Evolutionary conservation across 2,329 filamentous ascomycete genomes (phyloP).

Genomic region (Metarhizium anisopliae): DNA sequence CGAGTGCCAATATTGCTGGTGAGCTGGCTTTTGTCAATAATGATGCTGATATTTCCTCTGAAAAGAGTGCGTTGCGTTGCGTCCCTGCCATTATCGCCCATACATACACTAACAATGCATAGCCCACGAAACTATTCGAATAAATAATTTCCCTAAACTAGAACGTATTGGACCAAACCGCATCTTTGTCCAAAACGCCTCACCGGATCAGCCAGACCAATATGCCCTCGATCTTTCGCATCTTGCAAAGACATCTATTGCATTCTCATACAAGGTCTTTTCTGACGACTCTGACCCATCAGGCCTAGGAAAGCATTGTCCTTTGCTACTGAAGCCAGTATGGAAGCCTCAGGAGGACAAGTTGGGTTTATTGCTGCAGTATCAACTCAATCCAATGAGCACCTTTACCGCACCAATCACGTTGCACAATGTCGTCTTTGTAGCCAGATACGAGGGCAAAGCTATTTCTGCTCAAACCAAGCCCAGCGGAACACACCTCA

Average conservation of each 20-base stretch:
- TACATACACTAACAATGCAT: neutral
- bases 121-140: slow-evolving; percentile 60
- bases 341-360: slow-evolving; percentile 84
- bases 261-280: slow-evolving; percentile 89
- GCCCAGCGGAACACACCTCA: slow-evolving; percentile 68
- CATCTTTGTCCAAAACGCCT: slow-evolving; percentile 69
- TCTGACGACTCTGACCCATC: slow-evolving; percentile 47
- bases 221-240: slow-evolving; percentile 68
- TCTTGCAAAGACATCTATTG: slow-evolving; percentile 65
- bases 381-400: slow-evolving; percentile 68
- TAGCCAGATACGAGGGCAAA: slow-evolving; percentile 62
- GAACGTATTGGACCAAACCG: slow-evolving; percentile 93
- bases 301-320: slow-evolving; percentile 48
- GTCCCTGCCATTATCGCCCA: neutral
- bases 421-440: slow-evolving; percentile 64
- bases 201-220: slow-evolving; percentile 60
- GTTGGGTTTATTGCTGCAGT: slow-evolving; percentile 77
- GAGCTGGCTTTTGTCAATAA: slow-evolving; percentile 88
- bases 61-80: slow-evolving; percentile 35
- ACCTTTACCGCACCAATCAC: slow-evolving; percentile 31
- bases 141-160: slow-evolving; percentile 80
- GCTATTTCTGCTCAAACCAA: slow-evolving; percentile 66
- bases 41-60: slow-evolving; percentile 29
- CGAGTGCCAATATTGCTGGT: slow-evolving; percentile 66
- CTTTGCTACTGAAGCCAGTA: slow-evolving; percentile 61